These are phyloP conservation scores for Nidularia pulvinata DNA, from an alignment of 768 basidiomycete species.

Conservation along the genomic window DNA sequence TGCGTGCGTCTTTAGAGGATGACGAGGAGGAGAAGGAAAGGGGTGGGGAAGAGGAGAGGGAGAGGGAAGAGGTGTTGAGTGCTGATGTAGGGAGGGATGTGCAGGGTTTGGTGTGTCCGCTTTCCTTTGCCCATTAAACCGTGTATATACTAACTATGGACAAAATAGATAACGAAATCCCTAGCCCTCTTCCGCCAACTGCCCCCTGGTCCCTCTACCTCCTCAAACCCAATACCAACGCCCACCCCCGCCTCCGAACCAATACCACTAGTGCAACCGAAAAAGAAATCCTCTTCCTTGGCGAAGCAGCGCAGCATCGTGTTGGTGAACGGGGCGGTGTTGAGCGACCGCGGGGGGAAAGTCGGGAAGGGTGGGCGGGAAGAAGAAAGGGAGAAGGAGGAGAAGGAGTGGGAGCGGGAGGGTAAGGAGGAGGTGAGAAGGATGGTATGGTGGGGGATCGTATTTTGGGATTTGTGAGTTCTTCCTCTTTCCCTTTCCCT, in stretches of 20 bases:
- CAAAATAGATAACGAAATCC: too few relatives aligned
- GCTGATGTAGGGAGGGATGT: conserved; percentile 5
- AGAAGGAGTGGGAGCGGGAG: conserved; percentile 5
- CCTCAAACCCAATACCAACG: too few relatives aligned
- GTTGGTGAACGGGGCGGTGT: too few relatives aligned
- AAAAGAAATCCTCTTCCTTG: too few relatives aligned
- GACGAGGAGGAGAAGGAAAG: not conserved
- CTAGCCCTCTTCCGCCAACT: too few relatives aligned
- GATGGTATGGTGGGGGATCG: conserved; percentile 77
- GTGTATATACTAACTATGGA: too few relatives aligned
- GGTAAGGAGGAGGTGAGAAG: conserved; percentile 24
- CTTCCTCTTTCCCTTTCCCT: not conserved
- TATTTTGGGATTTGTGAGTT: conserved; percentile 76
- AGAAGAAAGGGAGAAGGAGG: not conserved
- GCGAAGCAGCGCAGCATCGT: too few relatives aligned
- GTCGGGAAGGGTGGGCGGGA: conserved; percentile 22
- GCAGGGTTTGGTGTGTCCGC: too few relatives aligned
- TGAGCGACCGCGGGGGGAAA: conserved; percentile 50
- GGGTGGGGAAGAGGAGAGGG: conserved; percentile 3
- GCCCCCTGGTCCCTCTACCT: too few relatives aligned
- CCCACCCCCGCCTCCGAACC: too few relatives aligned
- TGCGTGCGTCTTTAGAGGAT: not conserved
- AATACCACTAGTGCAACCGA: too few relatives aligned
- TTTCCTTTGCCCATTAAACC: too few relatives aligned
- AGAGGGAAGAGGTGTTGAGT: conserved; percentile 26